Evolutionary conservation across 2,329 filamentous ascomycete species (phyloP).

Genomic region (Chaetomium sp.): DNA sequence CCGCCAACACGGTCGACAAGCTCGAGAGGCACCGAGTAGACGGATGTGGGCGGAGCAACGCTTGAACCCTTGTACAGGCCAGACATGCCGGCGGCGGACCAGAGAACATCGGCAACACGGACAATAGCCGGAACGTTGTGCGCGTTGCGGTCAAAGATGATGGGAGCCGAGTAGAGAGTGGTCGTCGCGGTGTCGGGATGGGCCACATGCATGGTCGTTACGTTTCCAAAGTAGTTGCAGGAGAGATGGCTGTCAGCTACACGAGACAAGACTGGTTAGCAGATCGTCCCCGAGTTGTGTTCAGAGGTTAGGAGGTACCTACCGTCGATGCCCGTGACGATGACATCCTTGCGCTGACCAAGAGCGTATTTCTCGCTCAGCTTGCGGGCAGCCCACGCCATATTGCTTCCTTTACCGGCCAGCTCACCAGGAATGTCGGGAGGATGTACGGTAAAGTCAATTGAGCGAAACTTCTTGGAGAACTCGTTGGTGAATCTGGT

Average conservation of each 20-base stretch:
- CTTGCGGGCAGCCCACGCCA: conserved; percentile 63
- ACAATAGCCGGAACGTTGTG: conserved; percentile 61
- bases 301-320: conserved; percentile 30
- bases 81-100: conserved; percentile 64
- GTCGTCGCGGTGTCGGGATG: conserved; percentile 54
- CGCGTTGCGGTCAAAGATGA: conserved; percentile 69
- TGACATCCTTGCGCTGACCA: conserved; percentile 50
- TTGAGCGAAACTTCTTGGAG: conserved; percentile 56
- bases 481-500: conserved; percentile 56
- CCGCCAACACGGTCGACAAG: conserved; percentile 63
- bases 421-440: conserved; percentile 59
- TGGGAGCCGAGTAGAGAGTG: conserved; percentile 62
- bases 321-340: conserved; percentile 70
- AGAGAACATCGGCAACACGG: conserved; percentile 65
- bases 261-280: conserved; percentile 25
- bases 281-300: conserved; percentile 17
- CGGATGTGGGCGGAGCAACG: conserved; percentile 65
- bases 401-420: conserved; percentile 69
- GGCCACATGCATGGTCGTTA: conserved; percentile 56
- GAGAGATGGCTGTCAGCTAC: conserved; percentile 66
- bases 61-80: conserved; percentile 58
- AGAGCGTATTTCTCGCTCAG: conserved; percentile 55
- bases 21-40: conserved; percentile 63
- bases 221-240: conserved; percentile 58
- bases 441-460: conserved; percentile 63